Evolutionary conservation across 305 asterid species (phyloP).

Genomic region (Fraxinus albicans): DNA sequence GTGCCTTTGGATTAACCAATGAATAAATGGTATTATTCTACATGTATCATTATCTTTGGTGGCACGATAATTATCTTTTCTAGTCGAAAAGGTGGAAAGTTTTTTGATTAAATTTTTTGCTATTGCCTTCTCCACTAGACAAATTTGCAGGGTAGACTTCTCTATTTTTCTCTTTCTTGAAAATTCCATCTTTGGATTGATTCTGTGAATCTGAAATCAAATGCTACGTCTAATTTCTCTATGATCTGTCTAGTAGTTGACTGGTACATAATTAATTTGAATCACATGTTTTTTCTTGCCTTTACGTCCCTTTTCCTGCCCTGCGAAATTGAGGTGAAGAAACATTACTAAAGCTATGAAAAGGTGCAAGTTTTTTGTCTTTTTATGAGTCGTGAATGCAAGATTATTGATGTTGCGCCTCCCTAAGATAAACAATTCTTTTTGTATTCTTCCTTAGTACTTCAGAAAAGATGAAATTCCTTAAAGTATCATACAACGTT

Average conservation of each 20-base stretch:
- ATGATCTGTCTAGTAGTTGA: not conserved
- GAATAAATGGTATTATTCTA: not conserved
- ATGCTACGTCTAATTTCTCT: not conserved
- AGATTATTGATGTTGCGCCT: too few relatives aligned
- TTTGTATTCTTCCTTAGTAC: not conserved
- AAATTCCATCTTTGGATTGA: not conserved
- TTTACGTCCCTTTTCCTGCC: not conserved
- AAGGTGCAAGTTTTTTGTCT: not conserved
- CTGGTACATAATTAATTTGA: not conserved
- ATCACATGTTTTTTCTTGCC: not conserved
- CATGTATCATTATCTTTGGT: not conserved
- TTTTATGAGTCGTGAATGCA: not conserved
- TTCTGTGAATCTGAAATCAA: not conserved
- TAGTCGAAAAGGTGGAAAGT: not conserved
- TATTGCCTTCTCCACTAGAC: not conserved
- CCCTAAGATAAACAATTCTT: not conserved
- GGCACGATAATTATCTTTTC: not conserved
- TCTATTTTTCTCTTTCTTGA: not conserved
- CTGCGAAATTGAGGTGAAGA: not conserved
- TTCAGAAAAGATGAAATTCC: conserved; percentile 4
- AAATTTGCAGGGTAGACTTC: not conserved
- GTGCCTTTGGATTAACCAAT: not conserved
- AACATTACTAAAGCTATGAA: not conserved
- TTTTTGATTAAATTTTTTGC: not conserved
- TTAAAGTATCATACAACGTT: not conserved